These are phyloP conservation scores for Yamadazyma atmosphaerica DNA, from an alignment of 1,139 yeast genomes.

Conservation along the genomic window DNA sequence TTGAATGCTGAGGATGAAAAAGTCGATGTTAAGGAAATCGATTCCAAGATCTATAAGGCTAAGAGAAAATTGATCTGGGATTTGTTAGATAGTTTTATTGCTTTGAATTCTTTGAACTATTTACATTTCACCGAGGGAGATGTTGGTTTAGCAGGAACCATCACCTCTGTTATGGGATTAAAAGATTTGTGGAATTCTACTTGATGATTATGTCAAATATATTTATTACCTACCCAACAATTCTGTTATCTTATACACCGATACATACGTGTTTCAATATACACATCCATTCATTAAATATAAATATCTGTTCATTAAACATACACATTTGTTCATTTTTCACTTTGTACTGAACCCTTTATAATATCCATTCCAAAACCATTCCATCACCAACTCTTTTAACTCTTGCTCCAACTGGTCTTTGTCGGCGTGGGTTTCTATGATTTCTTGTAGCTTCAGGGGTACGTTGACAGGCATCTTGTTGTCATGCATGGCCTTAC, in stretches of 20 bases:
- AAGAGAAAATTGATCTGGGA: conserved; percentile 78
- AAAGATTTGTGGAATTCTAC: conserved; percentile 63
- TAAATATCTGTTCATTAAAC: too few relatives aligned
- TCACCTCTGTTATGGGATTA: conserved; percentile 79
- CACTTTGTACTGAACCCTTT: conserved; percentile 14
- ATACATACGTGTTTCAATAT: not conserved
- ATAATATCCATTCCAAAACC: conserved; percentile 38
- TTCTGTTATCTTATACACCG: not conserved
- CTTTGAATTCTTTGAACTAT: conserved; percentile 64
- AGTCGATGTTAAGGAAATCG: conserved; percentile 28
- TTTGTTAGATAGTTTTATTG: conserved; percentile 72
- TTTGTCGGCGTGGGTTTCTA: conserved; percentile 14
- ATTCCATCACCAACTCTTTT: conserved; percentile 26
- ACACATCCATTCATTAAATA: conserved; percentile 7
- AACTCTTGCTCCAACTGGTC: conserved; percentile 23
- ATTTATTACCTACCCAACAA: not conserved
- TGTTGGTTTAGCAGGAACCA: conserved; percentile 81
- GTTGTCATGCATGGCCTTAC: conserved; percentile 7
- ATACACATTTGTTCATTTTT: too few relatives aligned
- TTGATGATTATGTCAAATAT: conserved; percentile 5
- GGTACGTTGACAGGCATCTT: conserved; percentile 7
- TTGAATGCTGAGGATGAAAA: conserved; percentile 33
- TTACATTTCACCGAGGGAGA: conserved; percentile 74
- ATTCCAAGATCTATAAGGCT: conserved; percentile 41
- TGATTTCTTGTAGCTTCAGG: conserved; percentile 16